phyloP scores from a whole-genome alignment of 106 monocot species.

The Allium fistulosum region DNA sequence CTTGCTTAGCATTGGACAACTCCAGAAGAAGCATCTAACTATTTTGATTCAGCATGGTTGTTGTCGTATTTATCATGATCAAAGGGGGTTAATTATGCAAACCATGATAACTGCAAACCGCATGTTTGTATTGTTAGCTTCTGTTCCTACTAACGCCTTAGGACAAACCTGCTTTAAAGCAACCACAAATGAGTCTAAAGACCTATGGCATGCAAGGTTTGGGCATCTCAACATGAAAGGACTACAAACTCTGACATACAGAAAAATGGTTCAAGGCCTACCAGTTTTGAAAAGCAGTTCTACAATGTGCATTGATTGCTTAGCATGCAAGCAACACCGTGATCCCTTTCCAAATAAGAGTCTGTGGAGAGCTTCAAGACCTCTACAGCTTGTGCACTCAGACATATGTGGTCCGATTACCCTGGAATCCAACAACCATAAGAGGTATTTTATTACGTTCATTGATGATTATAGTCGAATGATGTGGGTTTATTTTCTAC shows the following conservation, averaged over 20 bases:
- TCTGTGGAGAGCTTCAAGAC: slow-evolving; percentile 1
- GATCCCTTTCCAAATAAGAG: not conserved
- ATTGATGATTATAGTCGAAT: not conserved
- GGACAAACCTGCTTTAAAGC: not conserved
- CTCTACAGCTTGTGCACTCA: not conserved
- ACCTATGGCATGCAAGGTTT: not conserved
- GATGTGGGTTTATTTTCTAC: not conserved
- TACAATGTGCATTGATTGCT: not conserved
- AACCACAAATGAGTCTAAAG: not conserved
- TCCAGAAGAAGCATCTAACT: not conserved
- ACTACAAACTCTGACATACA: not conserved
- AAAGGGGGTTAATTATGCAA: not conserved
- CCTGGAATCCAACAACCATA: not conserved
- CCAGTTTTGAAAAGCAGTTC: not conserved
- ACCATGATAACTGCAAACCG: not conserved
- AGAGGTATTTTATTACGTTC: not conserved
- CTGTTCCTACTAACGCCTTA: not conserved
- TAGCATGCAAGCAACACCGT: not conserved
- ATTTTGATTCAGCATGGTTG: not conserved
- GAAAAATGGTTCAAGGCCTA: not conserved
- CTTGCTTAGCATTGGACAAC: not conserved
- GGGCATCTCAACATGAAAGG: not conserved
- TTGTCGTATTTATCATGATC: not conserved
- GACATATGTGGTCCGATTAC: slow-evolving; percentile 3
- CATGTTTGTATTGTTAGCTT: not conserved